Evolutionary conservation across 768 basidiomycete genomes (phyloP), one percentile per base, ranked within the genome.

Genomic region (Collybia mongolica): DNA sequence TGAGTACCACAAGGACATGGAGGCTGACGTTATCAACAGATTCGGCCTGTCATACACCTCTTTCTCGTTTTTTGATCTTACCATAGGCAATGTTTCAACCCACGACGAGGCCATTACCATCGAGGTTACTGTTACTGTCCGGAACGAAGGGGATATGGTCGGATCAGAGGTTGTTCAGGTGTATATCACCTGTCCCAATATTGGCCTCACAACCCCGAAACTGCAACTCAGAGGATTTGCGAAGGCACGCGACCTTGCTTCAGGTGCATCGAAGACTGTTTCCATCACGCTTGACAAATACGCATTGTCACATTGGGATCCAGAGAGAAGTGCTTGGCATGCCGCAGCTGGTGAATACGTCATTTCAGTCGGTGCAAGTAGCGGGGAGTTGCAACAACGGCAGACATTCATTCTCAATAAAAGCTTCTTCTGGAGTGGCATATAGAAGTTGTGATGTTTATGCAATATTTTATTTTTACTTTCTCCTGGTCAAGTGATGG

Each of bases 11-110:
- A n/a, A 14, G 29, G 18, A 23, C 19, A 22, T 36, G 8, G 2
- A 11, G 39, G 36, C 29, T 57, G n/a, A 55, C 38, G 9, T 2
- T 50, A 20, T 46, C n/a, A 18, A 17, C 48, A 88, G 86, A 3
- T 80, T 75, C 55, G 89, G 90, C 22, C 70, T 90, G 8, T 90
- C 88, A 0, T 93, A 91, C 65, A 90, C 89, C 4, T 77, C 72
- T 1, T 93, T 91, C 62, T 60, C 65, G 2, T 73, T 84, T 35
- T 76, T 75, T 0, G 67, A 80, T 45, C 62, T 87, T 6, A 51
- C 57, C 1, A 59, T 83, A 23, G 67, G 69, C 15, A 64, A 55
- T 40, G 54, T 56, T 22, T 54, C 63, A 28, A 17, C 58, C 5
- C 49, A 61, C 26, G 65, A 65, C 17, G 55, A 60, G 6, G 49